A percentile compares a stretch with the other conserved stretches of the same genome.
Evolutionary conservation across 345 rosid genomes (phyloP).

Genomic region (Mallotus nudiflorus): DNA sequence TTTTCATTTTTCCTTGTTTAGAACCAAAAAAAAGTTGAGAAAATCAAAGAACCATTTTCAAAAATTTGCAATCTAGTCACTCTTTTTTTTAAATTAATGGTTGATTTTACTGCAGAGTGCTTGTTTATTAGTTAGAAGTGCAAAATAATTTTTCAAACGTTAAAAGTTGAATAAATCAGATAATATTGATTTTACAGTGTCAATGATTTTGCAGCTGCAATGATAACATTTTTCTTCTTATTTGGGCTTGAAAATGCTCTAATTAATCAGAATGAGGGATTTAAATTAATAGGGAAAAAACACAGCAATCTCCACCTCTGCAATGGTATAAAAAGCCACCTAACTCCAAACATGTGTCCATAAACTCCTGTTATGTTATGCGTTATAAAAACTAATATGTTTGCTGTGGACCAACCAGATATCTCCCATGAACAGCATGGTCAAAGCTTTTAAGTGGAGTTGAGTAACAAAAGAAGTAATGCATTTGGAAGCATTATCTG

Average conservation of each 20-base stretch:
- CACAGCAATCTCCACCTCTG: neutral
- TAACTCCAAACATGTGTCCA: conserved; percentile 3
- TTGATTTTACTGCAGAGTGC: too few relatives aligned
- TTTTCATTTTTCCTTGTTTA: too few relatives aligned
- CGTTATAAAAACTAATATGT: neutral
- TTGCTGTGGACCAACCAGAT: neutral
- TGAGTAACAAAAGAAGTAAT: neutral
- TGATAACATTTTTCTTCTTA: neutral
- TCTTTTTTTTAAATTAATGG: too few relatives aligned
- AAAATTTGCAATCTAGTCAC: too few relatives aligned
- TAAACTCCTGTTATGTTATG: neutral
- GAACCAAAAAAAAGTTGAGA: too few relatives aligned
- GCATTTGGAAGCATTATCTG: neutral
- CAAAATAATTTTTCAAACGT: too few relatives aligned
- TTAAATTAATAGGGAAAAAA: too few relatives aligned
- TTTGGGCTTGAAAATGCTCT: neutral
- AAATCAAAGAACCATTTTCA: too few relatives aligned
- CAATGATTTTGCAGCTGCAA: too few relatives aligned
- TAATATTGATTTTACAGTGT: too few relatives aligned
- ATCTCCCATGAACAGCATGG: neutral
- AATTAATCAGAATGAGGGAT: neutral
- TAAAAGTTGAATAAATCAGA: too few relatives aligned
- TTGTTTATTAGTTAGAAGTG: too few relatives aligned
- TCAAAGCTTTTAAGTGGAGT: neutral
- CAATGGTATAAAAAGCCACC: neutral